Conservation (phyloP, 192 early-diverging fungal species). For the Linderina pennispora region DNA sequence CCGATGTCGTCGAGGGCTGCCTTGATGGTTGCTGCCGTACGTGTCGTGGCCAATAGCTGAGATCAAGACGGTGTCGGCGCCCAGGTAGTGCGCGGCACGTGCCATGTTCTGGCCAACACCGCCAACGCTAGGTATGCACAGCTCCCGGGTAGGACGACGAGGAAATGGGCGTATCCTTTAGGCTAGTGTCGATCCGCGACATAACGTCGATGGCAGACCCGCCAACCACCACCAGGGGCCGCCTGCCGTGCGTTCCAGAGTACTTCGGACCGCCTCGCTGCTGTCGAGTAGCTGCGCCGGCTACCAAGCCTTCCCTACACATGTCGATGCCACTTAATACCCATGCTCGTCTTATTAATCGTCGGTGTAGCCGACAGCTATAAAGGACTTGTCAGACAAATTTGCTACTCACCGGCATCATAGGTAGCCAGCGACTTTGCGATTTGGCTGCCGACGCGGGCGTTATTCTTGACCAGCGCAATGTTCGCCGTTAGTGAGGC, state of each 20-base stretch:
- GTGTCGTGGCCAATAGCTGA: conserved; percentile 70
- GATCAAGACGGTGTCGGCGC: conserved; percentile 57
- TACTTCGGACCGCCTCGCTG: neutral
- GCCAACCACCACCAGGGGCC: conserved; percentile 75
- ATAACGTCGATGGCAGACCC: conserved; percentile 82
- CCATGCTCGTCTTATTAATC: too few relatives aligned
- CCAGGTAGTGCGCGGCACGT: conserved; percentile 64
- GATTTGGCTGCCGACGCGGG: conserved; percentile 72
- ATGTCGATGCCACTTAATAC: too few relatives aligned
- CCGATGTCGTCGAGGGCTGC: conserved; percentile 49
- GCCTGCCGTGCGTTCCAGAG: neutral
- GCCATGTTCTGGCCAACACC: conserved; percentile 94
- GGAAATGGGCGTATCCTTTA: conserved; percentile 5
- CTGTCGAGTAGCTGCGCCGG: neutral
- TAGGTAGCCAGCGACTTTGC: conserved; percentile 46
- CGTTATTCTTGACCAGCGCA: conserved; percentile 90
- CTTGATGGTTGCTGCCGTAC: conserved; percentile 49
- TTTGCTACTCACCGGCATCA: too few relatives aligned
- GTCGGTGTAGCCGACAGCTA: neutral
- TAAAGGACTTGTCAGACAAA: too few relatives aligned
- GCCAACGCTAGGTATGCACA: conserved; percentile 60
- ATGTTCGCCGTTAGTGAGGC: conserved; percentile 65
- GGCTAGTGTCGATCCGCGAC: conserved; percentile 6
- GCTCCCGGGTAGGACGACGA: conserved; percentile 71
- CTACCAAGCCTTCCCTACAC: too few relatives aligned